Evolutionary conservation across 306 rosid genomes (phyloP).

Genomic region (Carpinus fangiana): DNA sequence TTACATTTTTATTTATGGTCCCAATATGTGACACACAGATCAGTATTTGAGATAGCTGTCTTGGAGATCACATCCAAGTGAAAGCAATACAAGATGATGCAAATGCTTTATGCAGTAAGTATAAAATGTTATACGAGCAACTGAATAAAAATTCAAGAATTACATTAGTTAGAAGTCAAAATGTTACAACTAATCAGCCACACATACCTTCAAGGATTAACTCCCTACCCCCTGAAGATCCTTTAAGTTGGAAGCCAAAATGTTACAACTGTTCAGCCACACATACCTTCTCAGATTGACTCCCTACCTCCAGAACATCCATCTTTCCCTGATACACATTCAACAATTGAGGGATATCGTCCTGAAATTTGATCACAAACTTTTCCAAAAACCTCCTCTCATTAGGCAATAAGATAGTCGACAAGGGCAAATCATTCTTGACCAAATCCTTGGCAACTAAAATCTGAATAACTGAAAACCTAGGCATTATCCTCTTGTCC

Average conservation of each 20-base stretch:
- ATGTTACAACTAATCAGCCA: neutral
- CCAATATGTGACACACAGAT: no score
- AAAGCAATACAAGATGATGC: no score
- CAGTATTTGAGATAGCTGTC: no score
- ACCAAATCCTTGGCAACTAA: slow-evolving; percentile 28
- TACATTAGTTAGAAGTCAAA: neutral
- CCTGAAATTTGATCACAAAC: slow-evolving; percentile 1
- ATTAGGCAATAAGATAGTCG: neutral
- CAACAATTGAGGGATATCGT: slow-evolving; percentile 27
- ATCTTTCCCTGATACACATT: slow-evolving; percentile 24
- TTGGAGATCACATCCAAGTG: no score
- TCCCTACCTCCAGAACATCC: neutral
- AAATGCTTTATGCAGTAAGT: no score
- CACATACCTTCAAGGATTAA: neutral
- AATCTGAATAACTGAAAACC: slow-evolving; percentile 29
- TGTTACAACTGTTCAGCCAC: neutral
- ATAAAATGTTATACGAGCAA: no score
- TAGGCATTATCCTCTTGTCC: slow-evolving; percentile 34
- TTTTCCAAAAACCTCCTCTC: neutral
- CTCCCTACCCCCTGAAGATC: neutral
- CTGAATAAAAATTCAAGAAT: no score
- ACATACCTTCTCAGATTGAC: neutral
- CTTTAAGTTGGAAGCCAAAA: neutral
- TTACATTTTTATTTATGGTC: no score
- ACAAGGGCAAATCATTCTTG: neutral